Base-by-base conservation (phyloP, 192 early-diverging fungal genomes). In the Dimargaris xerosporica region DNA sequence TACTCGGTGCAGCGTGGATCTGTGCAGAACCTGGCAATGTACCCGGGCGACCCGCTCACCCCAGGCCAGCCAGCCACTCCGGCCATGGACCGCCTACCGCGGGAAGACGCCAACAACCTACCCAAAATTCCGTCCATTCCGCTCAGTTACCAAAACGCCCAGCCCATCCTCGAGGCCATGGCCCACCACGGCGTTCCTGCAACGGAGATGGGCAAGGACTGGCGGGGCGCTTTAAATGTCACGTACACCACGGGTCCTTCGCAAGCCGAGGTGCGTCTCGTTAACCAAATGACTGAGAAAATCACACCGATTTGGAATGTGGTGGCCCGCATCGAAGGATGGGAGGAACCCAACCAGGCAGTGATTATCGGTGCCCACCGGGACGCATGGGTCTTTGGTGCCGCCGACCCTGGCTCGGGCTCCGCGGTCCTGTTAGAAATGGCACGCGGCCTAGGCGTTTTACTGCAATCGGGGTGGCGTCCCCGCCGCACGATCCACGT, bases 341-440 rank as follows among this genome's bases (percentile, higher is more conserved):
- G 54, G 48, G 65, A 69, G 23, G 74, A 82, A 13, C 69, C 75
- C 11, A 73, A 78, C 42, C 69, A 67, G 21, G 71, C 71, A 0
- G 68, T 85, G 30, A 66, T 85, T 17, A 59, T 83, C 29, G 83
- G 83, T 34, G 81, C 80, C 65, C 84, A 85, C 48, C 74, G 82
- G 46, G 84, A 85, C 62, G 75, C 82, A 10, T 84, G 82, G 84
- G 73, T 78, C 12, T 72, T 69, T 7, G 83, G 82, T 21, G 82
- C 82, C n/a, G 69, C 75, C 9, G 82, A 85, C 46, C 80, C 83
- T 11, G 76, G 72, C 7, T 82, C 80, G 1, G 83, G 83, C 0
- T 73, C 78, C 25, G 80, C 83, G 9, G 71, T 68, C 54, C 69
- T 85, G 69, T 53, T 85, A 45, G 83, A 85, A 52, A 51, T 80